phyloP scores from a whole-genome alignment of 208 protist species.

The Herpetomonas tarakana region DNA sequence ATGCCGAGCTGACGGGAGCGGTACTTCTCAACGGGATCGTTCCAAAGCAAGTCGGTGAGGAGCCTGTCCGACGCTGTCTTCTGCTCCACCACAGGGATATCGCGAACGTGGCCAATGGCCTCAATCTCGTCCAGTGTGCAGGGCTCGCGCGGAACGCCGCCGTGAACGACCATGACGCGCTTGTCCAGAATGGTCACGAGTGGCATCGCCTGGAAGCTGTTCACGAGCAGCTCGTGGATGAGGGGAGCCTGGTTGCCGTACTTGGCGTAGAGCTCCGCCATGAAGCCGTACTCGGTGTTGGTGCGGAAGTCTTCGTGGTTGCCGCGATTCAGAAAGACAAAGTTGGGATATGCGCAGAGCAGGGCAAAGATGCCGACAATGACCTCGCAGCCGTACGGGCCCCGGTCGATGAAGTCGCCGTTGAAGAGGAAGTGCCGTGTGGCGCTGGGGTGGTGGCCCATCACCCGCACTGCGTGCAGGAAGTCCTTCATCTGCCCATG shows the following conservation, averaged over 20 bases:
- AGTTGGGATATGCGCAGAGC: slow-evolving; percentile 69
- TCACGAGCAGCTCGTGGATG: slow-evolving; percentile 44
- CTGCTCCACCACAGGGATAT: slow-evolving; percentile 96
- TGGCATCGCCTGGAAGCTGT: slow-evolving; percentile 90
- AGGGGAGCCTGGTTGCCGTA: slow-evolving; percentile 45
- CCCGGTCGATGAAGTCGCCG: slow-evolving; percentile 99
- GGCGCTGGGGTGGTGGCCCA: slow-evolving; percentile 42
- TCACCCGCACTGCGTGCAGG: slow-evolving; percentile 53
- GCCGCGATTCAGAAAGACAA: slow-evolving; percentile 89
- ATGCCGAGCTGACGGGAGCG: slow-evolving; percentile 71
- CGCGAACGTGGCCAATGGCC: slow-evolving; percentile 91
- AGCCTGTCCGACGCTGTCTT: slow-evolving; percentile 92
- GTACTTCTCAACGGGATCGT: slow-evolving; percentile 95
- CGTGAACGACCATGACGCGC: slow-evolving; percentile 97
- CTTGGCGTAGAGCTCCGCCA: slow-evolving; percentile 64
- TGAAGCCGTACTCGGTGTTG: slow-evolving; percentile 85
- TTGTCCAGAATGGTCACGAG: slow-evolving; percentile 86
- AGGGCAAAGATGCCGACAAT: slow-evolving; percentile 76
- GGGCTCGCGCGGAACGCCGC: slow-evolving; percentile 93
- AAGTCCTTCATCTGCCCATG: slow-evolving; percentile 90
- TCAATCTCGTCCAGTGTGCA: slow-evolving; percentile 78
- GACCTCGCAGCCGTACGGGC: slow-evolving; percentile 96
- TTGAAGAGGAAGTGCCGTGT: slow-evolving; percentile 95
- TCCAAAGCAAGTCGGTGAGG: slow-evolving; percentile 99
- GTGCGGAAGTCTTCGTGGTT: slow-evolving; percentile 90